Evolutionary conservation across 2,329 filamentous ascomycete species (phyloP).

Genomic region (Claviceps sorghi): DNA sequence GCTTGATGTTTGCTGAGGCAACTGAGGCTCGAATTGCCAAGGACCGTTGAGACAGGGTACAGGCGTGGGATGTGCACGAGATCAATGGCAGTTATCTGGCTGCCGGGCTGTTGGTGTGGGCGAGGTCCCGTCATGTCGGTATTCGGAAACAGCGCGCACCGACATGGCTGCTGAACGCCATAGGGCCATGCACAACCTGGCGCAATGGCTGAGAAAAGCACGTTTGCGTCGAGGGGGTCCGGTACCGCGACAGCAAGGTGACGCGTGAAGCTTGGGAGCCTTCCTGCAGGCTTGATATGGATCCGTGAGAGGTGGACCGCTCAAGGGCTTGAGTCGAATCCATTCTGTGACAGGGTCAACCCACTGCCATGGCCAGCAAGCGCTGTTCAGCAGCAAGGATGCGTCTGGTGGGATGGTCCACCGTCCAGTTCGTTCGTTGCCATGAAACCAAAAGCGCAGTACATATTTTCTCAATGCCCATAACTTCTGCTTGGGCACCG

Average conservation of each 20-base stretch:
- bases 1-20: neutral
- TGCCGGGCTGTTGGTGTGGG: neutral
- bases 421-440: neutral
- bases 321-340: conserved; percentile 2
- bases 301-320: conserved; percentile 6
- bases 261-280: conserved; percentile 4
- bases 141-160: neutral
- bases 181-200: conserved; percentile 1
- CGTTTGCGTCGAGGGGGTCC: neutral
- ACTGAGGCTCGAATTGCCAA: neutral
- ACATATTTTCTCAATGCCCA: neutral
- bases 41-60: neutral
- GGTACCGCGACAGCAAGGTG: conserved; percentile 5
- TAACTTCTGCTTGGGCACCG: neutral
- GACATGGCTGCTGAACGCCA: neutral
- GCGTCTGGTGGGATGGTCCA: neutral
- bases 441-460: neutral
- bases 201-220: conserved; percentile 1
- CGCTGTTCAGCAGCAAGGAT: neutral
- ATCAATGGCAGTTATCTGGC: neutral
- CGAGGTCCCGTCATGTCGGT: conserved; percentile 1
- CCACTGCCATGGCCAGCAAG: conserved; percentile 1
- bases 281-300: conserved; percentile 2
- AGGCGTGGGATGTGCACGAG: neutral
- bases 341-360: conserved; percentile 2